phyloP scores from a whole-genome alignment of 805 yeast genomes.

The Brettanomyces naardenensis region DNA sequence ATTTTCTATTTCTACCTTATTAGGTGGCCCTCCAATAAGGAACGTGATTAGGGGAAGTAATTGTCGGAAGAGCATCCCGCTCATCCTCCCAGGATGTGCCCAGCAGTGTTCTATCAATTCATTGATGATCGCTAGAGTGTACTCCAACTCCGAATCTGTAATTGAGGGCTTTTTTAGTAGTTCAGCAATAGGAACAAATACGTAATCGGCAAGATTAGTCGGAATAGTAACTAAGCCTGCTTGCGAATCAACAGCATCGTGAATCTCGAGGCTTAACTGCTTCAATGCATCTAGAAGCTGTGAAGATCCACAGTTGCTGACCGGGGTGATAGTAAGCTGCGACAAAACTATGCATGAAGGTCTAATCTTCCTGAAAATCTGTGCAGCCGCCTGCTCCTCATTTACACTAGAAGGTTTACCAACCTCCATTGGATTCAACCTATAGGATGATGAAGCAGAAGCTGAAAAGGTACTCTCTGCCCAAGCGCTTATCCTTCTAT shows the following conservation, averaged over 20 bases:
- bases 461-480: no score
- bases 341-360: slow-evolving; percentile 39
- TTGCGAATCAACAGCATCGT: not conserved
- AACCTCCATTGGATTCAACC: no score
- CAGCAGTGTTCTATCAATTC: slow-evolving; percentile 41
- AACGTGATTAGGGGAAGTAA: slow-evolving; percentile 38
- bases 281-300: slow-evolving; percentile 26
- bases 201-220: slow-evolving; percentile 46
- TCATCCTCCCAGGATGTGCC: slow-evolving; percentile 30
- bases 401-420: not conserved
- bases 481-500: no score
- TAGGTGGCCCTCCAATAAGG: slow-evolving; percentile 39
- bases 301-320: slow-evolving; percentile 23
- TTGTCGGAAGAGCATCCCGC: slow-evolving; percentile 33
- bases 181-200: slow-evolving; percentile 53
- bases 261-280: slow-evolving; percentile 19
- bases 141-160: slow-evolving; percentile 38
- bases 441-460: no score
- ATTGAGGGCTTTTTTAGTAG: slow-evolving; percentile 40
- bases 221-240: slow-evolving; percentile 19
- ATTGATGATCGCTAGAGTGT: slow-evolving; percentile 35
- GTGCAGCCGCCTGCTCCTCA: slow-evolving; percentile 5
- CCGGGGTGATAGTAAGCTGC: slow-evolving; percentile 33
- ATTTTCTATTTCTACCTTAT: slow-evolving; percentile 16
- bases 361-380: slow-evolving; percentile 22